phyloP scores from a whole-genome alignment of 495 filamentous ascomycete species.

The Trichoderma parareesei region DNA sequence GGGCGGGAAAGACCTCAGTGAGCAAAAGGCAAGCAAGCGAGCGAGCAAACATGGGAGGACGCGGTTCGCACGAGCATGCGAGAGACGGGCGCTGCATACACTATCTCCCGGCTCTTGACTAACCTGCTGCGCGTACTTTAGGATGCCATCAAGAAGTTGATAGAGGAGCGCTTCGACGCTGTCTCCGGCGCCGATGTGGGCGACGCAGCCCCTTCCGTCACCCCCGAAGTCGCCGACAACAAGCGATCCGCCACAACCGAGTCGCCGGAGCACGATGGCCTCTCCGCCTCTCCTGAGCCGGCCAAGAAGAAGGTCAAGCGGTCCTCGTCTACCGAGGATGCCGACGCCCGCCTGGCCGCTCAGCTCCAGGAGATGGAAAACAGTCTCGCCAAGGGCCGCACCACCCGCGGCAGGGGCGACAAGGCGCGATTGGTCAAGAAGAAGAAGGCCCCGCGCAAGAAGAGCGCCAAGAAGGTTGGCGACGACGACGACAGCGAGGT shows the following conservation, averaged over 20 bases:
- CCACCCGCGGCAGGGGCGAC: constrained; percentile 57
- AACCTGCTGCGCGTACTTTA: constrained; percentile 27
- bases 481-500: constrained; percentile 74
- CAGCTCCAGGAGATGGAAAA: constrained; percentile 91
- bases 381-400: constrained; percentile 49
- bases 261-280: constrained; percentile 36
- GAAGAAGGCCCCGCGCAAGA: constrained; percentile 37
- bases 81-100: background rate
- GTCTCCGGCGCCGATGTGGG: constrained; percentile 48
- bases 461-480: constrained; percentile 69
- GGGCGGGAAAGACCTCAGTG: constrained; percentile 72
- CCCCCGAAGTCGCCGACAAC: constrained; percentile 21
- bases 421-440: constrained; percentile 59
- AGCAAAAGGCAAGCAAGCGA: constrained; percentile 56
- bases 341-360: constrained; percentile 78
- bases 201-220: constrained; percentile 22
- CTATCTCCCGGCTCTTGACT: background rate
- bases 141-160: constrained; percentile 73
- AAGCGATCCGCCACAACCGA: constrained; percentile 24
- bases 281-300: constrained; percentile 42
- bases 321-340: constrained; percentile 49
- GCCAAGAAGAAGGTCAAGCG: constrained; percentile 52
- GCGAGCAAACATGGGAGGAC: background rate
- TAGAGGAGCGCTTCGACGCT: constrained; percentile 84
- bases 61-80: too few relatives aligned